Conservation (phyloP, 2,329 filamentous ascomycete species). For the Lizonia empirigonia region DNA sequence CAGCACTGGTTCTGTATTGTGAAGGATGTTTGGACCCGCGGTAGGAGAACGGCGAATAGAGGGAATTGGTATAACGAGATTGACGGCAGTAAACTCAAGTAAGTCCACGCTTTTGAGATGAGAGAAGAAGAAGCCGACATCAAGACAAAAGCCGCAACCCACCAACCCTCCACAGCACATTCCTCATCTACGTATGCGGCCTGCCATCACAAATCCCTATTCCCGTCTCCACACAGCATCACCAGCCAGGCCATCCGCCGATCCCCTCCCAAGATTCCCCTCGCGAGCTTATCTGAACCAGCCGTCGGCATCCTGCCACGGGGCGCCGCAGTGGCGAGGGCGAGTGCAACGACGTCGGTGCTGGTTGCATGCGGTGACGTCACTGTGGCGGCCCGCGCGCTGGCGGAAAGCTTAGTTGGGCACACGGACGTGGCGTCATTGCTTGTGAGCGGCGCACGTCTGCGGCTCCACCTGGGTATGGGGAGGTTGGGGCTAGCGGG, state of each 20-base stretch:
- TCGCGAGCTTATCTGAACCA: slow-evolving; percentile 11
- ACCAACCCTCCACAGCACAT: background rate
- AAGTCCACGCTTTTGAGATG: background rate
- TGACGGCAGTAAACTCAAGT: too few relatives aligned
- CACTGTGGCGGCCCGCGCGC: too few relatives aligned
- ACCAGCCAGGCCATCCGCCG: background rate
- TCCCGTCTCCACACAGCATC: slow-evolving; percentile 9
- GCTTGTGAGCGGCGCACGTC: too few relatives aligned
- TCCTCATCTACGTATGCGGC: slow-evolving; percentile 10
- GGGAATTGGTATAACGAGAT: too few relatives aligned
- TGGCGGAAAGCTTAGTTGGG: too few relatives aligned
- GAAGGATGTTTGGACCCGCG: background rate
- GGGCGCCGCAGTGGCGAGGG: background rate
- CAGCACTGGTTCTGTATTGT: too few relatives aligned
- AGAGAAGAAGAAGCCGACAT: background rate
- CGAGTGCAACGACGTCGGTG: too few relatives aligned
- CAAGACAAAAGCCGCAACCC: background rate
- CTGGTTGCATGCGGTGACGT: too few relatives aligned
- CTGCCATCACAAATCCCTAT: slow-evolving; percentile 4
- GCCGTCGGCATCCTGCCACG: background rate
- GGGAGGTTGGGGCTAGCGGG: too few relatives aligned
- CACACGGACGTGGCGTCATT: too few relatives aligned
- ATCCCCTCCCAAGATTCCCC: slow-evolving; percentile 11
- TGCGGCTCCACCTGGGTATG: too few relatives aligned
- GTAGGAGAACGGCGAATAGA: too few relatives aligned